Conservation (phyloP, 768 basidiomycete genomes). For the Saitozyma sp. region DNA sequence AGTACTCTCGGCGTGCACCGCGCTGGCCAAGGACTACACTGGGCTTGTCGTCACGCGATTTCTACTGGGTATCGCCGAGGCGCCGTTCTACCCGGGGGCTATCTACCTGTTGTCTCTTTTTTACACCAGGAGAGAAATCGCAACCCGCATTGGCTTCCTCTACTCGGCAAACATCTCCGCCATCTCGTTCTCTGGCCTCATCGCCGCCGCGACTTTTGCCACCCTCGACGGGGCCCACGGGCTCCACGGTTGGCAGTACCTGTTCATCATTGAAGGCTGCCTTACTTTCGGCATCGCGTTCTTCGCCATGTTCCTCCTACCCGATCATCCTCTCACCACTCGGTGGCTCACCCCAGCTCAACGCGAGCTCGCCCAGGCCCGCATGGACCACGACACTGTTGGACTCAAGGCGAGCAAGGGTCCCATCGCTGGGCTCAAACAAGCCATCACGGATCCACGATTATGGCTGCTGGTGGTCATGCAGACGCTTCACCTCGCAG, state of each 20-base stretch:
- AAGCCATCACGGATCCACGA: slow-evolving; percentile 7
- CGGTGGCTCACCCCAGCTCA: slow-evolving; percentile 50
- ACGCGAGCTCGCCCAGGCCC: slow-evolving; percentile 13
- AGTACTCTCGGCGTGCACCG: slow-evolving; percentile 55
- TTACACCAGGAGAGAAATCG: slow-evolving; percentile 62
- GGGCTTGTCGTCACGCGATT: slow-evolving; percentile 61
- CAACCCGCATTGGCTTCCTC: slow-evolving; percentile 60
- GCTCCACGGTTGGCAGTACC: slow-evolving; percentile 51
- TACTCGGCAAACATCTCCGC: slow-evolving; percentile 27
- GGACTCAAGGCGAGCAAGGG: not conserved
- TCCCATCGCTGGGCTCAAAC: slow-evolving; percentile 6
- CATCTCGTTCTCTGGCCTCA: slow-evolving; percentile 52
- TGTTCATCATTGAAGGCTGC: slow-evolving; percentile 18
- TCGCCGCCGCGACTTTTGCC: slow-evolving; percentile 73
- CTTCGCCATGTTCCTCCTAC: slow-evolving; percentile 31
- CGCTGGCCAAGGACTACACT: slow-evolving; percentile 57
- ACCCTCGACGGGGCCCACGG: slow-evolving; percentile 70
- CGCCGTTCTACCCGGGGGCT: slow-evolving; percentile 54
- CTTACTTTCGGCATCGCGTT: slow-evolving; percentile 9
- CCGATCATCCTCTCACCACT: slow-evolving; percentile 49
- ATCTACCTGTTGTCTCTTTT: slow-evolving; percentile 46
- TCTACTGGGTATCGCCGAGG: slow-evolving; percentile 7
- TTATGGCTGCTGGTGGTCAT: slow-evolving; percentile 13
- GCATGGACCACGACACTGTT: slow-evolving; percentile 15
- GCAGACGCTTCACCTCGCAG: slow-evolving; percentile 12